Conservation (phyloP, 495 filamentous ascomycete genomes). For the Friedmanniomyces endolithicus region DNA sequence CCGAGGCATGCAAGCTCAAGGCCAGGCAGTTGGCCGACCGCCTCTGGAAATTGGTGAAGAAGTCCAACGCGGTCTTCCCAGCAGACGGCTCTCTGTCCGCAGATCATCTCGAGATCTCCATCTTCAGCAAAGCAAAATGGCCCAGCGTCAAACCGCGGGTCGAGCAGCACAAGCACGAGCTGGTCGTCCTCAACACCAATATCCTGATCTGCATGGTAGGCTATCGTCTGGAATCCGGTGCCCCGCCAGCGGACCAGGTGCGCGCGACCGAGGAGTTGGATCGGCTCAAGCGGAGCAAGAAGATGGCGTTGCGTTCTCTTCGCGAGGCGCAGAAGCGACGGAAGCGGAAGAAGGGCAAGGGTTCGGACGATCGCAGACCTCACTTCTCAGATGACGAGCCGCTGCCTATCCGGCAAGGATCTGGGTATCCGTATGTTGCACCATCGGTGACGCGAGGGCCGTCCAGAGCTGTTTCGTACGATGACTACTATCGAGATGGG, state of each 20-base stretch:
- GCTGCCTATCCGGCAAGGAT: neutral
- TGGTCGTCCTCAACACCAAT: neutral
- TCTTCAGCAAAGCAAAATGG: neutral
- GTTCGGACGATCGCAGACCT: neutral
- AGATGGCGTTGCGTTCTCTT: neutral
- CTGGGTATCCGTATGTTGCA: neutral
- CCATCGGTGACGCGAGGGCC: neutral
- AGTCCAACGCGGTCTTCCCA: neutral
- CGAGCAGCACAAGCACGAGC: slow-evolving; percentile 1
- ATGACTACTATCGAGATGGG: neutral
- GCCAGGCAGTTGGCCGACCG: neutral
- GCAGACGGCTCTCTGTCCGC: neutral
- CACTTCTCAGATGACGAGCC: neutral
- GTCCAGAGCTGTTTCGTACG: neutral
- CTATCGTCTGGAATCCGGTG: neutral
- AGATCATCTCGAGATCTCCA: neutral
- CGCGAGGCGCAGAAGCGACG: neutral
- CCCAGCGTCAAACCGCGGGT: slow-evolving; percentile 1
- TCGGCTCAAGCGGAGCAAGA: neutral
- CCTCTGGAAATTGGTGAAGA: neutral
- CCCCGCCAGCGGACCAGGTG: neutral
- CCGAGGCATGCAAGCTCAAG: neutral
- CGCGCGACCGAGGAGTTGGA: neutral
- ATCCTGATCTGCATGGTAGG: neutral
- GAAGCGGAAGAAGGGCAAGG: neutral